phyloP scores from a whole-genome alignment of 805 yeast genomes.

The Yamadazyma philogaea region DNA sequence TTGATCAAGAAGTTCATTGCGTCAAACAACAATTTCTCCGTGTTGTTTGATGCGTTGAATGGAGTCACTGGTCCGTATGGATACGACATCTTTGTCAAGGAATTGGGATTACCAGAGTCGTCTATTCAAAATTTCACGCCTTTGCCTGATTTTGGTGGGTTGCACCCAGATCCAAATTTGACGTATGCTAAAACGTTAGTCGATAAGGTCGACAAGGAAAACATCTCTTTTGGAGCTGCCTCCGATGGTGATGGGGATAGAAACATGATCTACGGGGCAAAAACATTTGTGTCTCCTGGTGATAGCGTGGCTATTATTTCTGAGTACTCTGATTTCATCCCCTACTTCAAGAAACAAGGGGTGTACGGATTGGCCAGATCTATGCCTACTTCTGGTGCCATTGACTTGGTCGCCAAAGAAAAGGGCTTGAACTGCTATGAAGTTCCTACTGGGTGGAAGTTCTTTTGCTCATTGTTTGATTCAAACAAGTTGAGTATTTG shows the following conservation, averaged over 20 bases:
- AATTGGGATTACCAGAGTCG: conserved; percentile 69
- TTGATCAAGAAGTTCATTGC: conserved; percentile 71
- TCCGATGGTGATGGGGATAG: conserved; percentile 99
- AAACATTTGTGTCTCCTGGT: conserved; percentile 95
- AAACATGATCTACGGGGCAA: conserved; percentile 96
- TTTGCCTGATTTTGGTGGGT: conserved; percentile 90
- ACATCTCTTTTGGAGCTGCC: conserved; percentile 94
- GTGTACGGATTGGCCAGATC: conserved; percentile 92
- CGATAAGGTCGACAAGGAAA: conserved; percentile 73
- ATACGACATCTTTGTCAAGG: conserved; percentile 73
- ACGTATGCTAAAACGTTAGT: conserved; percentile 91
- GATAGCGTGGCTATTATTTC: conserved; percentile 97
- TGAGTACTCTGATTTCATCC: conserved; percentile 83
- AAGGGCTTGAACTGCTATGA: conserved; percentile 79
- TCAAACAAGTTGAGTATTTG: conserved; percentile 91
- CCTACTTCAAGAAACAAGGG: conserved; percentile 86
- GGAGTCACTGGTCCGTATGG: conserved; percentile 99
- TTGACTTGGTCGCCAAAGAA: conserved; percentile 82
- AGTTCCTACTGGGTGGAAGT: conserved; percentile 99
- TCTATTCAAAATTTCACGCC: conserved; percentile 80
- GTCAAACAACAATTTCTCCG: conserved; percentile 52
- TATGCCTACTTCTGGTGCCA: conserved; percentile 95
- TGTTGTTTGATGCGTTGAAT: conserved; percentile 84
- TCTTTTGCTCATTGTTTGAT: conserved; percentile 93
- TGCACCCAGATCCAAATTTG: conserved; percentile 97